Conservation (phyloP, 1,284 basidiomycete species). For the Boletus smithii region DNA sequence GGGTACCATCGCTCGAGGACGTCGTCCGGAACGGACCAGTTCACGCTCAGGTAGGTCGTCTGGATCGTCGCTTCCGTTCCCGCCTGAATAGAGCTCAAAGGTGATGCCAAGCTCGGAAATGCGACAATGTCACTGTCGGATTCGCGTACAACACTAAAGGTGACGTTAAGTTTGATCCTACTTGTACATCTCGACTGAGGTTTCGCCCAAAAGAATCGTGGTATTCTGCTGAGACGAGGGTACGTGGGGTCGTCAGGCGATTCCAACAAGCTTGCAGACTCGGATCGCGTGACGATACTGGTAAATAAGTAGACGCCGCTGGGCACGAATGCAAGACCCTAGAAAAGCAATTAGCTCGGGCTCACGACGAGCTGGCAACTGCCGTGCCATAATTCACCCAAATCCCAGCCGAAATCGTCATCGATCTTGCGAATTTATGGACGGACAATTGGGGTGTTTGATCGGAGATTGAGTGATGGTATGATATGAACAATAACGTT, state of each 20-base stretch:
- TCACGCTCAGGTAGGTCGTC: conserved; percentile 34
- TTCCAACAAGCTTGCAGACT: conserved; percentile 15
- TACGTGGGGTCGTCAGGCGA: conserved; percentile 20
- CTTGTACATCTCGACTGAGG: conserved; percentile 51
- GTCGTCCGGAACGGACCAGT: conserved; percentile 47
- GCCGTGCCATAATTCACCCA: conserved; percentile 38
- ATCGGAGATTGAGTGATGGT: background rate
- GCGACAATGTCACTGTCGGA: no score
- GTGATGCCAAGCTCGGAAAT: background rate
- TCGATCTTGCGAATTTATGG: conserved; percentile 51
- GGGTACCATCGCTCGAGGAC: conserved; percentile 48
- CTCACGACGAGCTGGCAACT: no score
- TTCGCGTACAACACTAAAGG: no score
- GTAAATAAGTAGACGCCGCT: conserved; percentile 51
- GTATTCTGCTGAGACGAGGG: conserved; percentile 19
- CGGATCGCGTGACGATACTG: conserved; percentile 42
- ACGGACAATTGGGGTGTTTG: conserved; percentile 49
- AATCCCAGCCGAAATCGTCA: conserved; percentile 60
- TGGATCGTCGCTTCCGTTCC: no score
- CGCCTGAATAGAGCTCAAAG: no score
- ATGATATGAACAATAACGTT: background rate
- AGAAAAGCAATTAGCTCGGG: conserved; percentile 1
- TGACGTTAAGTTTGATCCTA: conserved; percentile 34
- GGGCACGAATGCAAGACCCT: conserved; percentile 60
- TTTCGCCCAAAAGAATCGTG: conserved; percentile 49